Base-by-base conservation (phyloP, 1,284 basidiomycete species). In the Xerocomus amazonicus region DNA sequence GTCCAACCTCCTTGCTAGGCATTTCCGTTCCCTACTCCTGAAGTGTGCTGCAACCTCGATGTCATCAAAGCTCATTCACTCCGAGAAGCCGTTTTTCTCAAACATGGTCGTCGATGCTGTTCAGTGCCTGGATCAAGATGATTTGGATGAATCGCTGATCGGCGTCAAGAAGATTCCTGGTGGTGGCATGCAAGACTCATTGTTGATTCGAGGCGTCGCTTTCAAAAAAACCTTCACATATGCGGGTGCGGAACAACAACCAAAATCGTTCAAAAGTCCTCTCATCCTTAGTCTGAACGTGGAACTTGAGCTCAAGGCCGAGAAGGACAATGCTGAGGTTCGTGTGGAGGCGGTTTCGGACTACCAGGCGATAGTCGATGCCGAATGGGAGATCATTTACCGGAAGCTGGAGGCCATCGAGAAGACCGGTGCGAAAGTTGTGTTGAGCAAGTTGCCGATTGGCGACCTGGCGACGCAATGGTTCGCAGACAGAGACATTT, bases 151-250 rank as follows among this genome's bases (percentile, higher is more conserved):
- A 68, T 92, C 88, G 19, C 80, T 99, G 59, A 99, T 99, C 61
- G 97, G 97, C 27, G 90, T 98, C 60, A 99, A 99, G 76, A 98
- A 98, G 76, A 90, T 99, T 43, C 85, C 97, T n/a, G 97, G 97
- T 49, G 97, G 97, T 47, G 97, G 92, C 53, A 92, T 98, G 88
- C 93, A 97, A 71, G 97, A 99, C 69, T 97, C 94, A 3, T 76
- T 90, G 47, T 80, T 95, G 48, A 80, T 95, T 64, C 74, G 76
- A 50, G 97, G 97, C 47, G 97, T 99, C 38, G 88, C 97, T 0
- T 99, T 99, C 84, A 98, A 98, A 71, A 99, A 99, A 78, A 99
- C 97, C 0, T 99, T 99, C 72, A 95, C 94, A 3, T 99, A 99
- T 63, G 97, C 97, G 39, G 97, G 97, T 47, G 97, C 97, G 39